Base-by-base conservation (phyloP, 164 flowering plant species). In the Tetracentron sinense region DNA sequence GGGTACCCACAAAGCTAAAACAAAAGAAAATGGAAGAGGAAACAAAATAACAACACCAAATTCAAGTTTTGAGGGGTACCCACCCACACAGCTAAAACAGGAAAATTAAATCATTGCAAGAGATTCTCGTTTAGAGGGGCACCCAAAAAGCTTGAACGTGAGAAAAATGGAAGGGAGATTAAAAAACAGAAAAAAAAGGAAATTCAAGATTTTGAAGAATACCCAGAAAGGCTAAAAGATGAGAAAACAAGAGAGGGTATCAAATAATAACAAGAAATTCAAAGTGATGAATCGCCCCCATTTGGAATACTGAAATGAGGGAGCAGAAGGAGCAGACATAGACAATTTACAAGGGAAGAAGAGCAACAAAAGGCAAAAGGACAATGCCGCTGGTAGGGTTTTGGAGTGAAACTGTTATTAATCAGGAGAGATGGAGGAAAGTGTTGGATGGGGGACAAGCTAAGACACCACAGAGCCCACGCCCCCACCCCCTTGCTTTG, bases 191-290 rank as follows among this genome's bases (percentile, higher is more conserved):
- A 63, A 67, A 60, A 69, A 63, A 29, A 73, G 66, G 61, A 70
- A 71, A 69, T 63, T 50, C 67, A 58, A 65, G 60, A 38, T 63
- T 64, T 58, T 42, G 52, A 42, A 62, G 66, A 31, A 27, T 20
- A 60, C 42, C 69, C 61, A 63, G 64, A 70, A 69, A 63, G 60
- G 31, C 61, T 64, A 52, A 23, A 59, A 62, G 58, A 64, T n/a
- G 65, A 58, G 51, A 69, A 50, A 49, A 64, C 51, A 33, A 61
- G 53, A 65, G 66, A 47, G 70, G 69, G 71, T 55, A 77, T 80
- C 84, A 82, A 78, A 86, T 78, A 75, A 79, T 78, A 80, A 76
- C 78, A 79, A 83, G 79, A 69, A 83, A 76, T 75, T 84, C 80
- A 79, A 80, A 79, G 74, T 68, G n/a, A 71, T 80, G 86, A 82